Conservation (phyloP, 257 asterid species). For the Solanum rostratum region DNA sequence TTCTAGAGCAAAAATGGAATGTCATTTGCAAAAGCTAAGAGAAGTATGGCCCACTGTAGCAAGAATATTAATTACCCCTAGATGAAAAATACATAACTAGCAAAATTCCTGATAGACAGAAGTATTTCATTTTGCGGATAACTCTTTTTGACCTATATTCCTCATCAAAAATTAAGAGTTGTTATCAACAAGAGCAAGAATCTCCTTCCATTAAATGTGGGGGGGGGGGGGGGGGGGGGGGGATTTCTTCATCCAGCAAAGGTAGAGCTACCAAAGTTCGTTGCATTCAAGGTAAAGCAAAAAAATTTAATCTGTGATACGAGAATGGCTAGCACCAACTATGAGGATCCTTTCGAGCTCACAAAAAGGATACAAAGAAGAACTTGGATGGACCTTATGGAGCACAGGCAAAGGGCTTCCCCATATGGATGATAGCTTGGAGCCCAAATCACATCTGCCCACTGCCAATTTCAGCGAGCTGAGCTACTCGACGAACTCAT, state of each 20-base stretch:
- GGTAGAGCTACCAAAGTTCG: neutral
- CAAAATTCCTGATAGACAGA: neutral
- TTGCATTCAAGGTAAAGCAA: neutral
- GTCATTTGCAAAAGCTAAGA: neutral
- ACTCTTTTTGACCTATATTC: neutral
- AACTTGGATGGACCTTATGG: no score
- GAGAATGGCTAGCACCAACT: neutral
- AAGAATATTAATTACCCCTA: neutral
- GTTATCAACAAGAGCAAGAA: neutral
- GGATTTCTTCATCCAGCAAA: neutral
- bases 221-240: no score
- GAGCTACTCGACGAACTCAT: no score
- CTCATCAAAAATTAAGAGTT: neutral
- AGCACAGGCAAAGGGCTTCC: no score
- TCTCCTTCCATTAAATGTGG: neutral
- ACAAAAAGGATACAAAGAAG: no score
- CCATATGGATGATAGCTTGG: no score
- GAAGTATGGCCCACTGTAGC: neutral
- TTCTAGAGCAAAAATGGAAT: neutral
- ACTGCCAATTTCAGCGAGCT: no score
- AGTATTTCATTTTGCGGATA: neutral
- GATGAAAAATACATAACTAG: neutral
- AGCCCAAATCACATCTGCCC: no score
- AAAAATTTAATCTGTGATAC: neutral
- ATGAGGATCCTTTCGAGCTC: neutral